These are phyloP conservation scores for Cavenderia fasciculata DNA, from an alignment of 78 protist species.

Conservation along the genomic window DNA sequence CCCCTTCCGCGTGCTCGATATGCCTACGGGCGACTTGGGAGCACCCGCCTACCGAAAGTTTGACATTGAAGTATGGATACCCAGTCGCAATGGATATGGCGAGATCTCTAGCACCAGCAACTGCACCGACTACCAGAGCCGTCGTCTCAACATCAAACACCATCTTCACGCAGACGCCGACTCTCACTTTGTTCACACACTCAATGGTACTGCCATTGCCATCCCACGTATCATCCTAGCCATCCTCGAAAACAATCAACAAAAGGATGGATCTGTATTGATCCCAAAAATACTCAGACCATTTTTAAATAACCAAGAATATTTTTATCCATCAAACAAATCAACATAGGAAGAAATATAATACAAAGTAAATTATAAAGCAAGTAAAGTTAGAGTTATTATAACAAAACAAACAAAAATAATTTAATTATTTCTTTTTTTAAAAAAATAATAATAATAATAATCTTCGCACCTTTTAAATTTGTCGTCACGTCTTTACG, in stretches of 20 bases:
- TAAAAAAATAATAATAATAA: too few relatives aligned
- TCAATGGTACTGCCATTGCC: constrained; percentile 95
- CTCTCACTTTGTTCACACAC: constrained; percentile 83
- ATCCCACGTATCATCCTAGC: constrained; percentile 89
- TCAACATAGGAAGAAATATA: too few relatives aligned
- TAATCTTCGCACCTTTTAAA: too few relatives aligned
- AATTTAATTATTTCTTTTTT: too few relatives aligned
- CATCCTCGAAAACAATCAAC: constrained; percentile 85
- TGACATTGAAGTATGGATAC: constrained; percentile 97
- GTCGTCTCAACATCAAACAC: constrained; percentile 70
- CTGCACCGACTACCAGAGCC: constrained; percentile 93
- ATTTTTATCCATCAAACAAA: too few relatives aligned
- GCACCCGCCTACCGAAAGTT: constrained; percentile 90
- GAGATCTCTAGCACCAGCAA: constrained; percentile 88
- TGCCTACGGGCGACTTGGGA: constrained; percentile 90
- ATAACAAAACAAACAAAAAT: too few relatives aligned
- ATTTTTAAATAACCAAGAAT: too few relatives aligned
- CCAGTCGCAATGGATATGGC: constrained; percentile 84
- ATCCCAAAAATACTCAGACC: constrained; percentile 83
- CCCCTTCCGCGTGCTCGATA: constrained; percentile 86
- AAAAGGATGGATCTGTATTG: constrained; percentile 72
- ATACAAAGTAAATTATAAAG: too few relatives aligned
- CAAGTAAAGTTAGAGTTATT: too few relatives aligned
- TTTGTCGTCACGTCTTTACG: too few relatives aligned
- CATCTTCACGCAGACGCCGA: not conserved